Evolutionary conservation across 768 basidiomycete genomes (phyloP), one percentile per base, ranked within the genome.

Genomic region (Holtermanniella nyarrowii): DNA sequence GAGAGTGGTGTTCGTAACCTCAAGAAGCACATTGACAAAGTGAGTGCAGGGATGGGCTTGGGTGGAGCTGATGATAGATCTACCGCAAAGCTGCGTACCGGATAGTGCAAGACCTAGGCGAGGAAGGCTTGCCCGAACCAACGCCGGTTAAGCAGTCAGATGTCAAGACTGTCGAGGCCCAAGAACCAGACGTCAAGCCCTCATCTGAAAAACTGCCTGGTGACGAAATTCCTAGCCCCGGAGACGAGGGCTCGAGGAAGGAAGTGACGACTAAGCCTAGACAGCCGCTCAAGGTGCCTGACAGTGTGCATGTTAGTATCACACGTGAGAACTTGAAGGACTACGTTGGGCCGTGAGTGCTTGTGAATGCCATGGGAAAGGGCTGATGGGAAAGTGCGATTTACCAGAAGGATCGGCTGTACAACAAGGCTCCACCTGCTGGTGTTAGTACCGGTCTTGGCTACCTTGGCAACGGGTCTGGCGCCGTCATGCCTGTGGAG

Each of bases 11-110:
- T 99, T 25, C 77, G 95, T 45, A 89, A 90, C 66, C 66, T 99
- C 69, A 97, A 97, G 82, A 97, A 99, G 74, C 86, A 91, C 63
- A 93, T 99, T 49, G 93, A 99, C 66, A 97, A 97, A 82, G 89
- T 88, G 50, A 48, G 56, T 51, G 22, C 65, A 18, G n/a, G n/a
- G 13, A 24, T 16, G 20, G 24, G 7, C 22, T 53, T 26, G 49
- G 26, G 22, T 56, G 21, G 12, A 4, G 52, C 14, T 22, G 16
- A n/a, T 3, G 31, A 55, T 56, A 96, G 89, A 90, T 99, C 52
- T 97, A 91, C 72, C 82, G 95, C 55, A 99, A 99, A 70, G 87
- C 91, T 13, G 91, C 93, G 0, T 75, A 93, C 58, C 88, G 85
- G 70, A 80, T 99, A 48, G 87, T 97, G 1, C 78, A 83, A 59